Conservation (phyloP, 2,329 filamentous ascomycete genomes). For the Lecanicillium sp. region DNA sequence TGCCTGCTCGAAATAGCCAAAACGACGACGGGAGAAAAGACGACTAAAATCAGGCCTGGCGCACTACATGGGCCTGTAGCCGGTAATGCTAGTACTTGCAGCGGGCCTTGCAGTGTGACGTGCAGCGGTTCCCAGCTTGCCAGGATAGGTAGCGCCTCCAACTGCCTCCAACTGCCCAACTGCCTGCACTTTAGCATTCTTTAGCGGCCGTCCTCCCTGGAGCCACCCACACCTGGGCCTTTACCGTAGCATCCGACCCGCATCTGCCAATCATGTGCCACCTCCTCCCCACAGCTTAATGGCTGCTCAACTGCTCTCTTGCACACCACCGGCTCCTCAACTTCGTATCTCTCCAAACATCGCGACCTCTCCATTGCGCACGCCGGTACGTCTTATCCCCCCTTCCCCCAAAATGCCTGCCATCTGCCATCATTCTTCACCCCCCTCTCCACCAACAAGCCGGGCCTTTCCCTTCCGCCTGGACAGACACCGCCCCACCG, state of each 20-base stretch:
- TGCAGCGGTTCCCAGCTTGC: neutral
- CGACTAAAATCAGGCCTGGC: too few species aligned
- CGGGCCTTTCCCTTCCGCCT: slow-evolving; percentile 8
- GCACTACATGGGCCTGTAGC: neutral
- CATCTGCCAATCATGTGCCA: slow-evolving; percentile 16
- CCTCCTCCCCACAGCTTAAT: slow-evolving; percentile 9
- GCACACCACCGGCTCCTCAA: slow-evolving; percentile 4
- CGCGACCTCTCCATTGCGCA: neutral
- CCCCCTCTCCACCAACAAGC: neutral
- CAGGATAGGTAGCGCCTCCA: neutral
- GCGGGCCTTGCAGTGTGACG: slow-evolving; percentile 1
- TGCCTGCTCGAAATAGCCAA: too few species aligned
- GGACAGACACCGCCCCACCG: slow-evolving; percentile 4
- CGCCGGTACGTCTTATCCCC: slow-evolving; percentile 1
- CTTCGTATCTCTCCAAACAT: slow-evolving; percentile 10
- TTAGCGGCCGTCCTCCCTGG: slow-evolving; percentile 1
- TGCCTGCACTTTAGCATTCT: neutral
- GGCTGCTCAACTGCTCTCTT: neutral
- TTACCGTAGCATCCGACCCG: slow-evolving; percentile 11
- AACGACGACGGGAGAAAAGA: too few species aligned
- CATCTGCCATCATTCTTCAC: slow-evolving; percentile 7
- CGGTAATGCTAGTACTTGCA: neutral
- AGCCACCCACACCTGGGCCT: slow-evolving; percentile 1
- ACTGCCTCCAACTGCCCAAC: neutral
- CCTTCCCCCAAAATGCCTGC: neutral